phyloP scores from a whole-genome alignment of 176 grass and related monocot species.

The Oryza coarctata region DNA sequence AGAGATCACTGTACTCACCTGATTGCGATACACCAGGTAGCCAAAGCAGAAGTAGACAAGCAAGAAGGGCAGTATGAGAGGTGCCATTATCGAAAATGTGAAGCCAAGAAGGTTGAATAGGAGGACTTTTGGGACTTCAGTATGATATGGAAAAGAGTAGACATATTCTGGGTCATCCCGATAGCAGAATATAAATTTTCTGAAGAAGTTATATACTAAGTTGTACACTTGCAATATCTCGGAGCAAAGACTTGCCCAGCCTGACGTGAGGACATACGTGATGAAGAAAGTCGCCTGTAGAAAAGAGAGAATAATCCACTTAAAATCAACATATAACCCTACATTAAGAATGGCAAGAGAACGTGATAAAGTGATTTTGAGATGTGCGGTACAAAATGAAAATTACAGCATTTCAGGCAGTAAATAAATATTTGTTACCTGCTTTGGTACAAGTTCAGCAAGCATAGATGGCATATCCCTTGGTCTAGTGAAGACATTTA shows the following conservation, averaged over 20 bases:
- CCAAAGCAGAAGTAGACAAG: constrained; percentile 90
- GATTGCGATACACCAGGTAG: constrained; percentile 89
- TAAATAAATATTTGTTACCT: constrained; percentile 49
- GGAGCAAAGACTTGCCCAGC: constrained; percentile 86
- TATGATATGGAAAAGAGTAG: constrained; percentile 91
- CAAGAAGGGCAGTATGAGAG: constrained; percentile 89
- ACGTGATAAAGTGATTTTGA: background rate
- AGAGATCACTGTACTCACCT: constrained; percentile 39
- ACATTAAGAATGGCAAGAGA: background rate
- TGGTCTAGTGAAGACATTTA: constrained; percentile 71
- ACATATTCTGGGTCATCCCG: constrained; percentile 59
- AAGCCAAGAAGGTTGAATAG: constrained; percentile 81
- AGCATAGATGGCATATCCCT: constrained; percentile 77
- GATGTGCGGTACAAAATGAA: too few relatives aligned
- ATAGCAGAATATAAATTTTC: constrained; percentile 52
- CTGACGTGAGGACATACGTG: constrained; percentile 86
- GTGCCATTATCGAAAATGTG: constrained; percentile 87
- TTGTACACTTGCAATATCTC: constrained; percentile 86
- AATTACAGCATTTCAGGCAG: background rate
- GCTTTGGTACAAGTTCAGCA: constrained; percentile 83
- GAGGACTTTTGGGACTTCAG: constrained; percentile 85
- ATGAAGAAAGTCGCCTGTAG: constrained; percentile 96
- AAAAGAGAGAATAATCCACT: background rate
- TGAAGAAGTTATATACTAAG: constrained; percentile 63
- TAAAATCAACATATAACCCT: background rate